These are phyloP conservation scores for Xylaria sp. DNA, from an alignment of 2,329 filamentous ascomycete genomes.

Conservation along the genomic window DNA sequence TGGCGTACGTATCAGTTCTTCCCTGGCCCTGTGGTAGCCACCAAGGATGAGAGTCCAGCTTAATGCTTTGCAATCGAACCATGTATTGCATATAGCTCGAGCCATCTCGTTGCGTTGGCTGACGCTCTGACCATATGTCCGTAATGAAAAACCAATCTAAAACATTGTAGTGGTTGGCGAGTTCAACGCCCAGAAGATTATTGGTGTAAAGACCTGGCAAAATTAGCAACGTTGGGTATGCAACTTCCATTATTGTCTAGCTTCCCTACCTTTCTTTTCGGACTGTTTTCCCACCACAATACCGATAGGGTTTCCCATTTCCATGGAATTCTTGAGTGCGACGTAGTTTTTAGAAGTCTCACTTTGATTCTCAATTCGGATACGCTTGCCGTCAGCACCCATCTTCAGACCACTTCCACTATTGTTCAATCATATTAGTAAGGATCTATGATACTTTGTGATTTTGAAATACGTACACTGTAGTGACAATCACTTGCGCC, in stretches of 20 bases:
- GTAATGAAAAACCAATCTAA: constrained; percentile 76
- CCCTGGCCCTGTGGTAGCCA: constrained; percentile 59
- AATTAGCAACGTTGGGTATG: constrained; percentile 6
- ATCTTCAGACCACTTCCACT: constrained; percentile 37
- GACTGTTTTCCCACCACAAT: constrained; percentile 32
- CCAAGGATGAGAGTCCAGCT: constrained; percentile 64
- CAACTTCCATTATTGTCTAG: neutral
- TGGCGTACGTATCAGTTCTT: constrained; percentile 46
- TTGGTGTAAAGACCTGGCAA: constrained; percentile 51
- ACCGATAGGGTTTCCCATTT: constrained; percentile 31
- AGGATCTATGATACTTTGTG: too few relatives aligned
- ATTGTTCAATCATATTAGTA: constrained; percentile 15
- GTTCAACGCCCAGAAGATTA: constrained; percentile 59
- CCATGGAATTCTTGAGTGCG: constrained; percentile 58
- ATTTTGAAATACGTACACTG: constrained; percentile 59
- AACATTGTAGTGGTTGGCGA: constrained; percentile 70
- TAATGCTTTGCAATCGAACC: constrained; percentile 73
- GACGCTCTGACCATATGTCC: constrained; percentile 72
- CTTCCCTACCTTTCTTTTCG: constrained; percentile 1
- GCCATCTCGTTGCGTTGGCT: constrained; percentile 53
- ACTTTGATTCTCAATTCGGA: constrained; percentile 59
- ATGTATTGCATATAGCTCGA: constrained; percentile 54
- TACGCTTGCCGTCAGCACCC: constrained; percentile 58
- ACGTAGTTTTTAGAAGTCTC: constrained; percentile 51
- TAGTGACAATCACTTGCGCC: constrained; percentile 70